A percentile compares a stretch with the other conserved stretches of the same genome.
These are phyloP conservation scores for Karstenula rhodostoma DNA, from an alignment of 2,329 filamentous ascomycete species.

Conservation along the genomic window DNA sequence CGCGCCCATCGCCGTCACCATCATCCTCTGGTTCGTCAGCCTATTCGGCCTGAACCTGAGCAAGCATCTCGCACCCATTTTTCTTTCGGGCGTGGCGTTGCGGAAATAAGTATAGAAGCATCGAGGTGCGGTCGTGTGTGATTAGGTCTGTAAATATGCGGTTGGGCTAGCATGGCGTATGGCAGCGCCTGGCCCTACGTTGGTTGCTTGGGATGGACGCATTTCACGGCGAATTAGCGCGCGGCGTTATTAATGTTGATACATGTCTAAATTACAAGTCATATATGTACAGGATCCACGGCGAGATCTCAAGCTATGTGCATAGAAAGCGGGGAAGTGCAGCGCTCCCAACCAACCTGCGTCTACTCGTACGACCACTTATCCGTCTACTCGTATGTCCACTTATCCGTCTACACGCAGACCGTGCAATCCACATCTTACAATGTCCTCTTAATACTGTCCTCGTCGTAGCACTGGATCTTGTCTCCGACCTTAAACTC, in stretches of 20 bases:
- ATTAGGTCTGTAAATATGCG: slow-evolving; percentile 8
- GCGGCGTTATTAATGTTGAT: background rate
- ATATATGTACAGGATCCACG: background rate
- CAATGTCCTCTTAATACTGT: slow-evolving; percentile 71
- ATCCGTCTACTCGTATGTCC: background rate
- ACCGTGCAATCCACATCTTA: slow-evolving; percentile 32
- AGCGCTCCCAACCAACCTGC: background rate
- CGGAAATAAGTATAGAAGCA: slow-evolving; percentile 30
- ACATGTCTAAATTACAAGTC: slow-evolving; percentile 1
- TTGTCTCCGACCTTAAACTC: slow-evolving; percentile 82
- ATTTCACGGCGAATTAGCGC: background rate
- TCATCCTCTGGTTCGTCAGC: slow-evolving; percentile 65
- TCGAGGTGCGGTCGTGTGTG: background rate
- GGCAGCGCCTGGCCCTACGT: background rate
- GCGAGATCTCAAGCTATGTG: background rate
- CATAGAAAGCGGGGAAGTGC: slow-evolving; percentile 8
- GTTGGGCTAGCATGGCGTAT: background rate
- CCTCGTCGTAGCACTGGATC: slow-evolving; percentile 87
- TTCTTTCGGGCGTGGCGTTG: slow-evolving; percentile 59
- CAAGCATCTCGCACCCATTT: slow-evolving; percentile 59
- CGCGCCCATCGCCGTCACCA: slow-evolving; percentile 66
- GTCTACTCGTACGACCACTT: slow-evolving; percentile 3
- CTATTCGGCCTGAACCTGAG: slow-evolving; percentile 62
- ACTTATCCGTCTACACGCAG: background rate
- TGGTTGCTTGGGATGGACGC: background rate